Evolutionary conservation across 306 rosid genomes (phyloP).

Genomic region (Glycine latifolia): DNA sequence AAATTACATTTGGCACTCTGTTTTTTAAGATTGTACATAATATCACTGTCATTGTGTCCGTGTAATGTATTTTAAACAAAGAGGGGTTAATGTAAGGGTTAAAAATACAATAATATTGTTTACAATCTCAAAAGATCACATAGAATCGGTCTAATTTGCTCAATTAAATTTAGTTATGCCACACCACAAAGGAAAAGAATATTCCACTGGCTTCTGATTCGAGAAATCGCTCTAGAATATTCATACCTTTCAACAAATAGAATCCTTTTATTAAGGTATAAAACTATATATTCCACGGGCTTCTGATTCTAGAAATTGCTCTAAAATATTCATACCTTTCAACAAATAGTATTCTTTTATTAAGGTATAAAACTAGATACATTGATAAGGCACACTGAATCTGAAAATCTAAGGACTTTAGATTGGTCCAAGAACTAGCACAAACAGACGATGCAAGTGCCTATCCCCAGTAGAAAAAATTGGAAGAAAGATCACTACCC

Average conservation of each 20-base stretch:
- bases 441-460: slow-evolving; percentile 13
- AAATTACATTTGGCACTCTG: neutral
- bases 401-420: slow-evolving; percentile 43
- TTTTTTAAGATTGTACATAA: neutral
- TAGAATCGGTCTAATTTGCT: neutral
- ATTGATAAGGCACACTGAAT: slow-evolving; percentile 33
- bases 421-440: slow-evolving; percentile 38
- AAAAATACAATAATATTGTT: neutral
- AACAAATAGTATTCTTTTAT: slow-evolving; percentile 23
- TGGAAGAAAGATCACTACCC: slow-evolving; percentile 46
- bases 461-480: slow-evolving; percentile 39
- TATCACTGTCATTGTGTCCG: neutral
- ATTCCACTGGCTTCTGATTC: neutral
- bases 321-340: neutral
- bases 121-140: too few species aligned
- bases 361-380: slow-evolving; percentile 28
- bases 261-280: slow-evolving; percentile 33
- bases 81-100: neutral
- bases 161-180: neutral
- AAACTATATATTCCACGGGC: neutral
- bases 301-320: slow-evolving; percentile 2
- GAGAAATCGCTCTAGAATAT: slow-evolving; percentile 21
- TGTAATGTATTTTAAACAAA: neutral
- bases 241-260: slow-evolving; percentile 16
- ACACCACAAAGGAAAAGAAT: neutral